These are phyloP conservation scores for Psilocybe azurescens DNA, from an alignment of 768 basidiomycete species.

Conservation along the genomic window DNA sequence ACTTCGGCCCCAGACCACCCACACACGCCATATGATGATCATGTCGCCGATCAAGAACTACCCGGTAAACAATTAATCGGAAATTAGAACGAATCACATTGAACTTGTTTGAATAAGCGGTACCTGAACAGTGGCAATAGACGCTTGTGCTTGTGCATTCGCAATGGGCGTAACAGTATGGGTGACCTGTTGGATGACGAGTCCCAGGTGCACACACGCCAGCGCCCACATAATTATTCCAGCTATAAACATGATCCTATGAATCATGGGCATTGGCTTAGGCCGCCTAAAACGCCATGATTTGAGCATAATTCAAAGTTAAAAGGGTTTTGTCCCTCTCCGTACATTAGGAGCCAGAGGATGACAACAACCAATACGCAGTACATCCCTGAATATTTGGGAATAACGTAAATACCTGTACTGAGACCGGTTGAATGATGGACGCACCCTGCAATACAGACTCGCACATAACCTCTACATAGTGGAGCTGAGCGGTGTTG, in stretches of 20 bases:
- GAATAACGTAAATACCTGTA: not conserved
- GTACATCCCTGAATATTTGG: slow-evolving; percentile 5
- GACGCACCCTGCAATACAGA: slow-evolving; percentile 6
- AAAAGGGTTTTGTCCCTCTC: too few relatives aligned
- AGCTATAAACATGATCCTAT: slow-evolving; percentile 6
- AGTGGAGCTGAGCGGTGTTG: slow-evolving; percentile 9
- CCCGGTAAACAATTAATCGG: not conserved
- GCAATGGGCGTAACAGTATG: slow-evolving; percentile 10
- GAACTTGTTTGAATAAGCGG: not conserved
- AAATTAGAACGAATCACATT: not conserved
- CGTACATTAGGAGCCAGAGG: slow-evolving; percentile 6
- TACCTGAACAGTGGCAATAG: slow-evolving; percentile 11
- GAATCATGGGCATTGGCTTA: slow-evolving; percentile 6
- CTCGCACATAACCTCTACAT: slow-evolving; percentile 13
- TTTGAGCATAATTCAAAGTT: too few relatives aligned
- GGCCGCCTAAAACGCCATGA: not conserved
- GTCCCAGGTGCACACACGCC: slow-evolving; percentile 9
- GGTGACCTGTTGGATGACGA: slow-evolving; percentile 13
- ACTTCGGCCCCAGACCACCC: slow-evolving; percentile 11
- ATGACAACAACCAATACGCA: slow-evolving; percentile 4
- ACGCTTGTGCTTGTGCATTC: slow-evolving; percentile 8
- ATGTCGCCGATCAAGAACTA: slow-evolving; percentile 15
- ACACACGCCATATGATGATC: slow-evolving; percentile 14
- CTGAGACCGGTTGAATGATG: not conserved
- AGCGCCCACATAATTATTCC: slow-evolving; percentile 11